These are phyloP conservation scores for Biscogniauxia marginata DNA, from an alignment of 2,329 filamentous ascomycete genomes.

Conservation along the genomic window DNA sequence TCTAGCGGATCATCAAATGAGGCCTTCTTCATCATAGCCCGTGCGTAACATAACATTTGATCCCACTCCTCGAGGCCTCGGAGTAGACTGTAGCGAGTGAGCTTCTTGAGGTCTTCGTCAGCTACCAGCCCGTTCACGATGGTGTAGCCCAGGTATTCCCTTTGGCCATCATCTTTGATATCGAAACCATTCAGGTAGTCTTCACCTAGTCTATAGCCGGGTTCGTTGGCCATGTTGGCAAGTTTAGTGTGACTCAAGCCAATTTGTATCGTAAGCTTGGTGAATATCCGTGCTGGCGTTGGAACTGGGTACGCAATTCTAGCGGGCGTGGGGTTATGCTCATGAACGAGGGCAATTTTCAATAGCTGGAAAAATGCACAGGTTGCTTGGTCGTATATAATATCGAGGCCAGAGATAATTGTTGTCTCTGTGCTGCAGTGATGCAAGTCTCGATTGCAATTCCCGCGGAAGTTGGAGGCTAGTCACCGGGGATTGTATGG, in stretches of 20 bases:
- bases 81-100: constrained; percentile 29
- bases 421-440: too few relatives aligned
- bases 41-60: constrained; percentile 33
- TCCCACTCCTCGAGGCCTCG: constrained; percentile 35
- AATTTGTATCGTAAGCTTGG: too few relatives aligned
- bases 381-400: too few relatives aligned
- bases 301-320: too few relatives aligned
- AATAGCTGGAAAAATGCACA: too few relatives aligned
- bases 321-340: too few relatives aligned
- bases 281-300: too few relatives aligned
- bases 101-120: constrained; percentile 25
- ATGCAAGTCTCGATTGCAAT: too few relatives aligned
- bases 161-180: constrained; percentile 23
- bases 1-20: constrained; percentile 20
- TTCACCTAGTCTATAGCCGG: constrained; percentile 14
- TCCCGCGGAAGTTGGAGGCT: too few relatives aligned
- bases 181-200: constrained; percentile 36
- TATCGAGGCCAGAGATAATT: too few relatives aligned
- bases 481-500: too few relatives aligned
- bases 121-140: constrained; percentile 25
- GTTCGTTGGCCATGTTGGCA: not conserved
- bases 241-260: not conserved
- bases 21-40: constrained; percentile 24
- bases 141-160: constrained; percentile 27
- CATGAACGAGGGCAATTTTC: too few relatives aligned